Evolutionary conservation across 2,329 filamentous ascomycete species (phyloP).

Genomic region (Stachybotrys elegans): DNA sequence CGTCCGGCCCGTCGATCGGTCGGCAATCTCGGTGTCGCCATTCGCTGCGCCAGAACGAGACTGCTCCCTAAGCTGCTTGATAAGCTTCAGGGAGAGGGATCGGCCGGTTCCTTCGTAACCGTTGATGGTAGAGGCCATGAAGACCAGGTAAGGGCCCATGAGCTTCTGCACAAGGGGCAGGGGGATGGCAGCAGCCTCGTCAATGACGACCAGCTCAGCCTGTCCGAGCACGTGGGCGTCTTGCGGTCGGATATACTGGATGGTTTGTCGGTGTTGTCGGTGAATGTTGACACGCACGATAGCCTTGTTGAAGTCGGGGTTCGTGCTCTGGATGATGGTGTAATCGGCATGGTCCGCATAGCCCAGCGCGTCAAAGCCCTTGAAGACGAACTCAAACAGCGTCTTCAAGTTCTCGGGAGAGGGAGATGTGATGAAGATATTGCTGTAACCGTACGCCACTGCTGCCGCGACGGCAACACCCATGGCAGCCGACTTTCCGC

Average conservation of each 20-base stretch:
- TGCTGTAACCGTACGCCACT: constrained; percentile 93
- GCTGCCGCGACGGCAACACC: constrained; percentile 93
- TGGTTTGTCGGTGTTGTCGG: constrained; percentile 90
- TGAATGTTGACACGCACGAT: constrained; percentile 97
- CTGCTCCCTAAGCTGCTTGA: constrained; percentile 94
- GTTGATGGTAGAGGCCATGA: constrained; percentile 99
- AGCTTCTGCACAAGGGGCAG: constrained; percentile 87
- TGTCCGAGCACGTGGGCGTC: constrained; percentile 93
- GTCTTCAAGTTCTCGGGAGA: constrained; percentile 99
- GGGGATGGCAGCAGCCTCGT: constrained; percentile 95
- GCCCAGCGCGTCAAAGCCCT: constrained; percentile 89
- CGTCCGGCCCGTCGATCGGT: constrained; percentile 72
- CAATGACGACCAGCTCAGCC: constrained; percentile 91
- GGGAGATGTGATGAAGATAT: constrained; percentile 97
- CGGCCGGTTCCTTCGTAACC: constrained; percentile 96
- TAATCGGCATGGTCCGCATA: constrained; percentile 97
- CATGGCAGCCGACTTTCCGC: constrained; percentile 93
- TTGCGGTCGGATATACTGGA: constrained; percentile 96
- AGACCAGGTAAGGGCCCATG: constrained; percentile 94
- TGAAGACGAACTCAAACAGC: constrained; percentile 96
- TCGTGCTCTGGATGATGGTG: constrained; percentile 95
- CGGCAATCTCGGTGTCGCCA: constrained; percentile 63
- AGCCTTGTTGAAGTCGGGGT: constrained; percentile 98
- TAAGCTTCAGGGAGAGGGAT: constrained; percentile 90
- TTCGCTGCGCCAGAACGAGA: constrained; percentile 60